Evolutionary conservation across 2,329 filamentous ascomycete species (phyloP), one percentile per base, ranked within the genome.

Genomic region (Colletotrichum camelliae): DNA sequence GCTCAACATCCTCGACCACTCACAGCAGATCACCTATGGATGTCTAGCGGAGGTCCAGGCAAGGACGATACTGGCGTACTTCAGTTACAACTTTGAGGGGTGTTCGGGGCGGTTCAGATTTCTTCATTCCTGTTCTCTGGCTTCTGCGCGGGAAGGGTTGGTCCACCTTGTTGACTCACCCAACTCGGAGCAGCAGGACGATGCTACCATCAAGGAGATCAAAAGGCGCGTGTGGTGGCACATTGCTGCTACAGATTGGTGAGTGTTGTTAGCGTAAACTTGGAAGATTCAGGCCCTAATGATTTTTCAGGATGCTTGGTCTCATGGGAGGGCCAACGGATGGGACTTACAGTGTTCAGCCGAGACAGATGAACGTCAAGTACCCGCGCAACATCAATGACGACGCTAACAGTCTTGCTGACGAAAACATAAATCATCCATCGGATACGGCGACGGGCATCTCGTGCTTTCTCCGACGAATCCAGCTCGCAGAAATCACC

Each of bases 141-240:
- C 69, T 6, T 37, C 67, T 4, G 72, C 72, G 2, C 81, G 82
- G 27, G 84, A 85, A 57, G 79, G 87, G 7, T 80, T 80, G 5
- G 60, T 88, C 5, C 86, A 88, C 77, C 79, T 86, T 9, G 77
- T 86, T 0, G 87, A 88, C 65, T 80, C 84, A n/a, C 78, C 82
- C 4, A 76, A 78, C 5, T 77, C 78, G 8, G 77, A 77, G 1
- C 79, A 79, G 4, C 43, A 74, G 21, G 78, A 81, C 9, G 81
- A 80, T 21, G 72, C 75, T 24, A 76, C 77, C 4, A 81, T 80
- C 39, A 79, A 77, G 7, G 87, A 88, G 70, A 81, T 85, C 48
- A 86, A 84, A 55, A 80, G 86, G 21, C 81, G 87, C 61, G 77
- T 87, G 5, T 88, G 86, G 87, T 88, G 86, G 86, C 85, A 87